Evolutionary conservation across 1,284 basidiomycete species (phyloP).

Genomic region (Kalmanozyma brasiliensis): DNA sequence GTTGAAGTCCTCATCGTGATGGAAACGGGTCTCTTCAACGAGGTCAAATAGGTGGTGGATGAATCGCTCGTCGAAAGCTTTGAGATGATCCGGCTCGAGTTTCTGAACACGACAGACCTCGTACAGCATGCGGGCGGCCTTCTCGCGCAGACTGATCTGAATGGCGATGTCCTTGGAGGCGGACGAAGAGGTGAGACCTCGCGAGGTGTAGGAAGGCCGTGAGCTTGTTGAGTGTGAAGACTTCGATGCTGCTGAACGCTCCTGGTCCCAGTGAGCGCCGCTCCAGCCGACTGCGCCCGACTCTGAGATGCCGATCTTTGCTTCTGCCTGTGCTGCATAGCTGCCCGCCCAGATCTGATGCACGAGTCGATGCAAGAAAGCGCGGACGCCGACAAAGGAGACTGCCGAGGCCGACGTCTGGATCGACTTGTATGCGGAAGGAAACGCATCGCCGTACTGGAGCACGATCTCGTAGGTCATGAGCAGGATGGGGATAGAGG

Average conservation of each 20-base stretch:
- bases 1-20: constrained; percentile 78
- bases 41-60: constrained; percentile 91
- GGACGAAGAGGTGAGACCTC: constrained; percentile 16
- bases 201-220: constrained; percentile 1
- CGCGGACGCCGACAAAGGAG: constrained; percentile 38
- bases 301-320: constrained; percentile 41
- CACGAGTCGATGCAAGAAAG: constrained; percentile 57
- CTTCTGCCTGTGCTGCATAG: constrained; percentile 62
- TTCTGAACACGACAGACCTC: constrained; percentile 61
- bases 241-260: not conserved
- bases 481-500: constrained; percentile 86
- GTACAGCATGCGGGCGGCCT: constrained; percentile 69
- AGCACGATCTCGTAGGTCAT: constrained; percentile 83
- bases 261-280: constrained; percentile 22
- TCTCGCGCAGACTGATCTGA: constrained; percentile 55
- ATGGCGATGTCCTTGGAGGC: constrained; percentile 39
- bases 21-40: constrained; percentile 87
- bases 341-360: constrained; percentile 67
- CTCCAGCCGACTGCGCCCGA: constrained; percentile 13
- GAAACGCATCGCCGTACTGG: constrained; percentile 73
- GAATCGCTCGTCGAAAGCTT: constrained; percentile 77
- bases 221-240: not conserved
- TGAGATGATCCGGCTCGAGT: constrained; percentile 50
- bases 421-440: constrained; percentile 43
- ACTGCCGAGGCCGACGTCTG: constrained; percentile 35